phyloP scores from a whole-genome alignment of 2,329 filamentous ascomycete genomes.

The Colletotrichum kahawae region DNA sequence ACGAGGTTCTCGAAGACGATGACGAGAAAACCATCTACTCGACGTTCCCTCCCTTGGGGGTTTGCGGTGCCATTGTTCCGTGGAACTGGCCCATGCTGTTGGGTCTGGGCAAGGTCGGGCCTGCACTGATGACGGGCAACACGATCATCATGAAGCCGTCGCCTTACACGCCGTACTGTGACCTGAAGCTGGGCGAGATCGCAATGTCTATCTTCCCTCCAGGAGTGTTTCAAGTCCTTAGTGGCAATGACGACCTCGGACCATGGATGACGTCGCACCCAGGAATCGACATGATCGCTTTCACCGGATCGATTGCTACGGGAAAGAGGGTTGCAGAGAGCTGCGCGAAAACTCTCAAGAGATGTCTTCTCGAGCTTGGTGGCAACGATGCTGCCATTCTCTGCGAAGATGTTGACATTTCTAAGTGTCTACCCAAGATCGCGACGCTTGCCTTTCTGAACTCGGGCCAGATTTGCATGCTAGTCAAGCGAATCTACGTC shows the following conservation, averaged over 20 bases:
- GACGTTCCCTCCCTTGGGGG: constrained; percentile 38
- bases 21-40: constrained; percentile 30
- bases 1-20: constrained; percentile 44
- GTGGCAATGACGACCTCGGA: constrained; percentile 65
- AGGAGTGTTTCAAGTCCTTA: constrained; percentile 65
- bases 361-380: constrained; percentile 66
- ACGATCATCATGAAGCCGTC: constrained; percentile 62
- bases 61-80: constrained; percentile 51
- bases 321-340: constrained; percentile 64
- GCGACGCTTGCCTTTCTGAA: constrained; percentile 61
- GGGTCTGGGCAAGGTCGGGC: constrained; percentile 57
- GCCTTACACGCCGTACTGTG: constrained; percentile 61
- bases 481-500: constrained; percentile 62
- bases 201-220: constrained; percentile 63
- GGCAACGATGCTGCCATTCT: constrained; percentile 68
- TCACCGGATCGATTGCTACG: constrained; percentile 65
- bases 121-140: constrained; percentile 62
- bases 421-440: constrained; percentile 36
- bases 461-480: constrained; percentile 46
- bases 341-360: constrained; percentile 59
- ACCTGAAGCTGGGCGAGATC: constrained; percentile 64
- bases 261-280: constrained; percentile 63
- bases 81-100: constrained; percentile 54
- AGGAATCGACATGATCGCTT: constrained; percentile 64
- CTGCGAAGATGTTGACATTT: constrained; percentile 59